Evolutionary conservation across 805 yeast species (phyloP).

Genomic region (Komagataella ulmi): DNA sequence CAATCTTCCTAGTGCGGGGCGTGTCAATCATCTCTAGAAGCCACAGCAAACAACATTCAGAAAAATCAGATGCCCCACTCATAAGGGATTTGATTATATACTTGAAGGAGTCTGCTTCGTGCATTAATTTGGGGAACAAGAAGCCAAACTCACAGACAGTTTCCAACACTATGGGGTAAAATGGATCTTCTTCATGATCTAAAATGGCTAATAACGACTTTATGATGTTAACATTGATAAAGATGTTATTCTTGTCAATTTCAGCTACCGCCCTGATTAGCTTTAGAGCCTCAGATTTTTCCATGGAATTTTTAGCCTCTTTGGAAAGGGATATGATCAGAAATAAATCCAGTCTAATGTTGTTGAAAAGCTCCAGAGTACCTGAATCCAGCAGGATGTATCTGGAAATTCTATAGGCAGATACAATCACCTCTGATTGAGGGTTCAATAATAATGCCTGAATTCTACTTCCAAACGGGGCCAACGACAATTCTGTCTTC

Average conservation of each 20-base stretch:
- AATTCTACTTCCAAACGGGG: slow-evolving; percentile 42
- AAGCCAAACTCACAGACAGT: slow-evolving; percentile 38
- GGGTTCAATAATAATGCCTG: slow-evolving; percentile 43
- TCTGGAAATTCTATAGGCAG: slow-evolving; percentile 67
- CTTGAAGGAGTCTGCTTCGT: slow-evolving; percentile 30
- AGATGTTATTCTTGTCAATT: slow-evolving; percentile 35
- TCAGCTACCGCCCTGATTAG: slow-evolving; percentile 50
- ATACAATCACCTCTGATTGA: slow-evolving; percentile 50
- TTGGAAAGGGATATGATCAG: slow-evolving; percentile 53
- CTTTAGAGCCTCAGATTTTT: slow-evolving; percentile 68
- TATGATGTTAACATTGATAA: slow-evolving; percentile 48
- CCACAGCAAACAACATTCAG: slow-evolving; percentile 28
- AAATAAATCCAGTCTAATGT: slow-evolving; percentile 45
- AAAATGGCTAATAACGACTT: slow-evolving; percentile 53
- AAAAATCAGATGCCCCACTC: slow-evolving; percentile 39
- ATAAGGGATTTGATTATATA: slow-evolving; percentile 29
- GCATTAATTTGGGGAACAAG: slow-evolving; percentile 26
- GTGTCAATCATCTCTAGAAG: slow-evolving; percentile 43
- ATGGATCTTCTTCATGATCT: slow-evolving; percentile 37
- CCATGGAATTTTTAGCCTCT: slow-evolving; percentile 33
- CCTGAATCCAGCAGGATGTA: slow-evolving; percentile 41
- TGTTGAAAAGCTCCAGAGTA: slow-evolving; percentile 39
- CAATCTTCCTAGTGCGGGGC: slow-evolving; percentile 35
- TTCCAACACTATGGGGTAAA: slow-evolving; percentile 37
- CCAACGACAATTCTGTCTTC: slow-evolving; percentile 48